Percentiles rank a stretch among this genome's conserved stretches.
These are phyloP conservation scores for Circinella minor DNA, from an alignment of 371 early-diverging fungal genomes.

Conservation along the genomic window DNA sequence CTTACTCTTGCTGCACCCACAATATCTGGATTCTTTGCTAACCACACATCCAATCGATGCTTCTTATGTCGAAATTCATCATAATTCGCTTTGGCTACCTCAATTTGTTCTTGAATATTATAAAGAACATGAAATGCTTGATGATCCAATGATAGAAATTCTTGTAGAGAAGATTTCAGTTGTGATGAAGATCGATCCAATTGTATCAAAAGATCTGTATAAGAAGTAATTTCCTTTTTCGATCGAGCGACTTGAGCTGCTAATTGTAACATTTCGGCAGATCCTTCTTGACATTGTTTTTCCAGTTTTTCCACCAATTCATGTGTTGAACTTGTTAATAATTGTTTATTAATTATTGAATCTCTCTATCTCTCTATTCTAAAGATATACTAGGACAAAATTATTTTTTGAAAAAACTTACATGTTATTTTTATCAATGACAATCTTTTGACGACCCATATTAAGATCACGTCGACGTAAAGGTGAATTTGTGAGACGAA, in stretches of 20 bases:
- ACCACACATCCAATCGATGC: slow-evolving; percentile 6
- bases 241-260: background rate
- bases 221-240: background rate
- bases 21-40: slow-evolving; percentile 12
- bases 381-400: too few relatives aligned
- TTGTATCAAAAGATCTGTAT: background rate
- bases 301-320: background rate
- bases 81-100: background rate
- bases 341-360: too few relatives aligned
- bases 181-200: background rate
- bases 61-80: background rate
- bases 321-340: background rate
- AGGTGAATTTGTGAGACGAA: background rate
- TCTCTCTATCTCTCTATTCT: too few relatives aligned
- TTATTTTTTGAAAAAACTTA: too few relatives aligned
- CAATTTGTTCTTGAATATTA: background rate
- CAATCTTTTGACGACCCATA: background rate
- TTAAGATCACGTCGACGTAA: background rate
- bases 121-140: background rate
- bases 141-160: background rate
- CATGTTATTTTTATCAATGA: background rate
- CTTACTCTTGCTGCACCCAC: slow-evolving; percentile 15
- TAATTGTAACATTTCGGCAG: background rate
- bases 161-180: background rate
- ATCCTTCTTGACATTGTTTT: background rate